A percentile compares a stretch with the other conserved stretches of the same genome.
phyloP scores from a whole-genome alignment of 495 filamentous ascomycete genomes.

The Rhypophila decipiens region DNA sequence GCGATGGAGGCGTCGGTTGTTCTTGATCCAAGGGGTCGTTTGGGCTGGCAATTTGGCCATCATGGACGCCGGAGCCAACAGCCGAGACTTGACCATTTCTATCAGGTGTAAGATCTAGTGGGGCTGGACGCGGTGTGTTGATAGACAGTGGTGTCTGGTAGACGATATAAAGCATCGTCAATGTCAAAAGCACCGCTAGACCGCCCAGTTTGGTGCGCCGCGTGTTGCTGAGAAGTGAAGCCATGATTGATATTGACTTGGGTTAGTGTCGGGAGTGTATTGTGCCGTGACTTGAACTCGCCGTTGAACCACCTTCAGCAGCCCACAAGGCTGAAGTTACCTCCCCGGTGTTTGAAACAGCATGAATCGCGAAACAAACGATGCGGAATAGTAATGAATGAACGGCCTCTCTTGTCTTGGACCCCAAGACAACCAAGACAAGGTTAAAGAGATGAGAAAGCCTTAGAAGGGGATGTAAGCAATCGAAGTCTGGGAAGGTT shows the following conservation, averaged over 20 bases:
- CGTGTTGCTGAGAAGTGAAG: slow-evolving; percentile 7
- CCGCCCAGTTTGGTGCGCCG: slow-evolving; percentile 10
- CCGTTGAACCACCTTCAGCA: not conserved
- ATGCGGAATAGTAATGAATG: not conserved
- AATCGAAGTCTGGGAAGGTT: too few species aligned
- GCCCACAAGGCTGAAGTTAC: not conserved
- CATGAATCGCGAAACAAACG: not conserved
- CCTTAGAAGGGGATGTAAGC: not conserved
- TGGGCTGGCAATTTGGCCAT: too few species aligned
- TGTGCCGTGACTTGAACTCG: not conserved
- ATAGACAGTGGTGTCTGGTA: slow-evolving; percentile 5
- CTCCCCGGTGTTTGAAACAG: too few species aligned
- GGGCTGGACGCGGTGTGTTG: not conserved
- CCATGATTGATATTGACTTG: slow-evolving; percentile 6
- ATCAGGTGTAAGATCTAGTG: slow-evolving; percentile 3
- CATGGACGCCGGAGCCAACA: not conserved
- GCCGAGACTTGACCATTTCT: not conserved
- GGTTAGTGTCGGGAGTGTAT: not conserved
- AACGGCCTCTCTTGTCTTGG: not conserved
- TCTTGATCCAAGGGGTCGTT: too few species aligned
- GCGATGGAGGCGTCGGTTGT: not conserved
- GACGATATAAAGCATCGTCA: slow-evolving; percentile 14
- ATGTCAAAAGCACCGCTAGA: slow-evolving; percentile 11
- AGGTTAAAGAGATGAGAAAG: too few species aligned
- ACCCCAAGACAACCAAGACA: too few species aligned